Evolutionary conservation across 78 protist genomes (phyloP).

Genomic region (Isochrysis galbana): DNA sequence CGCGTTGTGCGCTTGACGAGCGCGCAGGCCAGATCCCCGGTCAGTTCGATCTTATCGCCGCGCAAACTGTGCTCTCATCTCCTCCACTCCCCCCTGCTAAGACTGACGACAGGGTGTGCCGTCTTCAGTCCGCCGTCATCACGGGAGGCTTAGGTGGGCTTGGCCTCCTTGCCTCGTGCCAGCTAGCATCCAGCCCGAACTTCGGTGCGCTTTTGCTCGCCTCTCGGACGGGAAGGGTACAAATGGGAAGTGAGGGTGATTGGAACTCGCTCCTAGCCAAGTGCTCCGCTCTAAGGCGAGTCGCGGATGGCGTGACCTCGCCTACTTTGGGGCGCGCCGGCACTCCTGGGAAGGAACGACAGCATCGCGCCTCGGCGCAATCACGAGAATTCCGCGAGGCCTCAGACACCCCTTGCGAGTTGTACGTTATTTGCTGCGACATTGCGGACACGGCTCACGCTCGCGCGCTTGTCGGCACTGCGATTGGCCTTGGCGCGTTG

Average conservation of each 20-base stretch:
- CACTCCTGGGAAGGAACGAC: no score
- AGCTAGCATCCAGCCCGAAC: not conserved
- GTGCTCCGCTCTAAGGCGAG: not conserved
- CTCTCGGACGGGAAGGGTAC: not conserved
- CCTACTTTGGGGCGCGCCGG: no score
- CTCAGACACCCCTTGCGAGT: no score
- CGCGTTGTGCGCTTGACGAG: no score
- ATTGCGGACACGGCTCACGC: not conserved
- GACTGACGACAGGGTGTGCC: no score
- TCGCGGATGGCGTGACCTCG: not conserved
- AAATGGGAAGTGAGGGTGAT: not conserved
- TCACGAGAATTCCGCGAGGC: no score
- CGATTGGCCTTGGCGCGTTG: not conserved
- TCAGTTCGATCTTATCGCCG: no score
- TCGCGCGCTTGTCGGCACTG: not conserved
- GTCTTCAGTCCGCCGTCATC: not conserved
- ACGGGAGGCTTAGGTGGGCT: slow-evolving; percentile 47
- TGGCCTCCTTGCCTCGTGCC: not conserved
- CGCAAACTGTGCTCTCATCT: no score
- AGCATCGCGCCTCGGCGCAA: no score
- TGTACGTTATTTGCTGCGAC: not conserved
- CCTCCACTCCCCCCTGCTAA: no score
- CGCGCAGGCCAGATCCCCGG: no score
- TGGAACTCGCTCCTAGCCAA: not conserved
- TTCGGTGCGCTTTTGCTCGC: not conserved